phyloP scores from a whole-genome alignment of 2,329 filamentous ascomycete genomes.

The Albifimbria verrucaria region DNA sequence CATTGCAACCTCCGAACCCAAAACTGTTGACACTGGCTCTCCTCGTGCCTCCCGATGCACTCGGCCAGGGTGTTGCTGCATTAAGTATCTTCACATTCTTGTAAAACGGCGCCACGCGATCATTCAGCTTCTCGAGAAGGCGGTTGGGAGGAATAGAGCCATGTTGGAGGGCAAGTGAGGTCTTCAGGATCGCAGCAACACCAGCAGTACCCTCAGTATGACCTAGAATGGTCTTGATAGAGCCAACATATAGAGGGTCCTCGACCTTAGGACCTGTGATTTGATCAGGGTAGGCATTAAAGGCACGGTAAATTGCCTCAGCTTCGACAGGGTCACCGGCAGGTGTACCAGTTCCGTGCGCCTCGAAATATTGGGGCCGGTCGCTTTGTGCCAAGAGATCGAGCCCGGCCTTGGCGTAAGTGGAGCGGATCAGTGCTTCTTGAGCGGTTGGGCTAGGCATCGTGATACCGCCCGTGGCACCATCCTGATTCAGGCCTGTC shows the following conservation, averaged over 20 bases:
- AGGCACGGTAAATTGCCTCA: conserved; percentile 34
- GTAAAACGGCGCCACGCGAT: not conserved
- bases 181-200: not conserved
- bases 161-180: not conserved
- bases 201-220: conserved; percentile 1
- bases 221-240: not conserved
- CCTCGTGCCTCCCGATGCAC: not conserved
- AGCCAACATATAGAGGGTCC: not conserved
- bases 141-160: not conserved
- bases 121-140: not conserved
- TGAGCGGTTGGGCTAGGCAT: conserved; percentile 28
- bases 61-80: not conserved
- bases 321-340: conserved; percentile 46
- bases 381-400: conserved; percentile 23
- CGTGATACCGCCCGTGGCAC: conserved; percentile 38
- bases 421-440: conserved; percentile 31
- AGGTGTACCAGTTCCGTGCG: conserved; percentile 38
- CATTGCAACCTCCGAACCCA: conserved; percentile 1
- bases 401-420: conserved; percentile 35
- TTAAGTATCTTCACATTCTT: not conserved
- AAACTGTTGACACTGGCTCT: not conserved
- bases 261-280: not conserved
- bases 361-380: conserved; percentile 41
- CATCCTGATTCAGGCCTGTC: conserved; percentile 35
- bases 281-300: conserved; percentile 23